Base-by-base conservation (phyloP, 2,329 filamentous ascomycete genomes). In the Parastagonospora avenae region DNA sequence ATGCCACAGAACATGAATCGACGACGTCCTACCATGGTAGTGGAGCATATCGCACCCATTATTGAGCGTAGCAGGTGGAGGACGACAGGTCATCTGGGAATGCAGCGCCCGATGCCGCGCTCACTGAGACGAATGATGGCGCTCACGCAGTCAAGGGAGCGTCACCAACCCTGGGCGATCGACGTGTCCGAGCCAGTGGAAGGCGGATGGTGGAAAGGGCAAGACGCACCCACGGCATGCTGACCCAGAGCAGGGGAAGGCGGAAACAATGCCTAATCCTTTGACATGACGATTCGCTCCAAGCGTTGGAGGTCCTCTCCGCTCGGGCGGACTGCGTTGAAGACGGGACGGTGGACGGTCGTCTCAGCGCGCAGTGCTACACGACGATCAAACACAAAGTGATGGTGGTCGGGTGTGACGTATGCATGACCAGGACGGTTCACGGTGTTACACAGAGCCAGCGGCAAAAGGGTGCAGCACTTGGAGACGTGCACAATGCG, bases 371-470 rank as follows among this genome's bases (percentile, higher is more conserved):
- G 47, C 37, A 49, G 52, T 45, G 55, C 56, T 52, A 49, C 38
- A 57, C 46, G 58, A 33, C 54, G 58, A 64, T 65, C 57, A 62
- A 63, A 65, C 57, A 46, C 41, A 37, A 50, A 39, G 30, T 41
- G 36, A 42, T 36, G 37, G 52, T 37, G 15, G 33, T 40, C 29
- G 31, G 11, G 30, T 31, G 12, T 16, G 35, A 37, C 14, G 15
- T 16, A 16, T 37, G 35, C 12, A 15, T 24, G 19, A 24, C 19
- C 19, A 24, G 19, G 19, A 24, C 19, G 19, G 19, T 24, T 24
- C 19, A 24, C 19, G 19, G 19, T 24, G 19, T 24, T 24, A 24
- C 19, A 24, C 19, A 24, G 19, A 16, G 35, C 35, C 35, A 37
- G 8, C 35, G 35, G 35, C n/a, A 37, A 16, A 16, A 12, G n/a